phyloP scores from a whole-genome alignment of 2,329 filamentous ascomycete genomes.

The Arachnomyces sp. region DNA sequence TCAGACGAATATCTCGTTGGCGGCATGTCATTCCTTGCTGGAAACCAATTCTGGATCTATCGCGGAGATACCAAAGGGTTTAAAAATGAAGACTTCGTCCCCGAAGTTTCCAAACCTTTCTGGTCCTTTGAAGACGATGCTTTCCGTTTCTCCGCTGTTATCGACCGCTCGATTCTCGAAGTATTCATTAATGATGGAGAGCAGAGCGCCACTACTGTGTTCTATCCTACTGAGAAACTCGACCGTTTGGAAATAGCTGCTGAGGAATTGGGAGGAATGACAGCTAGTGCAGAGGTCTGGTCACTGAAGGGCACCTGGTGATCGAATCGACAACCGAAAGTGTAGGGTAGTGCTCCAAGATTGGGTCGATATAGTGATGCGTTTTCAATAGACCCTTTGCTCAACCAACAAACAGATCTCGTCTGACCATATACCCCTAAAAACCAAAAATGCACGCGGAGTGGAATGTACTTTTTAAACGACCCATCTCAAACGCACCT shows the following conservation, averaged over 20 bases:
- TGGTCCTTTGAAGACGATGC: constrained; percentile 19
- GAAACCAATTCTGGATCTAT: constrained; percentile 46
- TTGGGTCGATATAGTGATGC: no score
- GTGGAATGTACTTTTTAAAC: no score
- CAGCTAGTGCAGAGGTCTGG: constrained; percentile 25
- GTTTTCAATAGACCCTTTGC: no score
- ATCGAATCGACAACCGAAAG: no score
- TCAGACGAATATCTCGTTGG: constrained; percentile 44
- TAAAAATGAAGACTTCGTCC: constrained; percentile 49
- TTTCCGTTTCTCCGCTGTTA: constrained; percentile 41
- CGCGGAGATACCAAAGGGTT: constrained; percentile 44
- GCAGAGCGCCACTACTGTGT: constrained; percentile 43
- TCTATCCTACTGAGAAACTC: constrained; percentile 40
- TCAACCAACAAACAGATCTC: no score
- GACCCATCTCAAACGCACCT: no score
- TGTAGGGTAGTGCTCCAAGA: no score
- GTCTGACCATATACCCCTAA: no score
- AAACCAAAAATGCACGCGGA: no score
- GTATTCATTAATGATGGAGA: constrained; percentile 48
- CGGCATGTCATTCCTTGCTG: constrained; percentile 41
- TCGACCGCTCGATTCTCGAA: constrained; percentile 50
- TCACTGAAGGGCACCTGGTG: constrained; percentile 33
- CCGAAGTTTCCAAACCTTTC: constrained; percentile 41
- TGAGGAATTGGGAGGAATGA: constrained; percentile 3
- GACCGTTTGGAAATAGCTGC: constrained; percentile 18